These are phyloP conservation scores for Gamarada debralockiae DNA, from an alignment of 495 filamentous ascomycete genomes.

Conservation along the genomic window DNA sequence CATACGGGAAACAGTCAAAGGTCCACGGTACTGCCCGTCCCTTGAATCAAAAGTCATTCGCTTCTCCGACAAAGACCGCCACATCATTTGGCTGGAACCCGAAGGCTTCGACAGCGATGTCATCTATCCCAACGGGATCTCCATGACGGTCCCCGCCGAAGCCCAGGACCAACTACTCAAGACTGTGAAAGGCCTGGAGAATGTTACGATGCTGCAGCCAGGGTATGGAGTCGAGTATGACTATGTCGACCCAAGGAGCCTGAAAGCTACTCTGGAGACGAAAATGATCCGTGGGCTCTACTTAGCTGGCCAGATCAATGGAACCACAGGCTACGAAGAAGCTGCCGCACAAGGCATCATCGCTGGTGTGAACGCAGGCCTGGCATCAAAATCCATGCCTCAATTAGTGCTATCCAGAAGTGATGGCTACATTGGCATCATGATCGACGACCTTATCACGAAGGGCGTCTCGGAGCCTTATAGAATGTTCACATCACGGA, in stretches of 20 bases:
- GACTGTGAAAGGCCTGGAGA: constrained; percentile 81
- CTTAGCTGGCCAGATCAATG: constrained; percentile 96
- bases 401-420: constrained; percentile 69
- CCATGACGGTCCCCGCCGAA: constrained; percentile 88
- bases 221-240: constrained; percentile 99
- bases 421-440: constrained; percentile 95
- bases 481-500: constrained; percentile 96
- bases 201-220: constrained; percentile 89
- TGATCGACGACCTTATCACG: constrained; percentile 98
- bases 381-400: constrained; percentile 60
- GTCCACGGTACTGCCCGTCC: constrained; percentile 92
- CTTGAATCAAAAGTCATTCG: constrained; percentile 92
- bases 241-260: constrained; percentile 89
- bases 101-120: constrained; percentile 90
- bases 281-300: constrained; percentile 88
- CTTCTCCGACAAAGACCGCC: constrained; percentile 71
- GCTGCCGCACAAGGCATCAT: constrained; percentile 91
- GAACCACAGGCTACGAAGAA: constrained; percentile 97
- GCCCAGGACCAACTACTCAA: constrained; percentile 80
- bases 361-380: constrained; percentile 89
- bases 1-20: constrained; percentile 92
- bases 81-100: constrained; percentile 94
- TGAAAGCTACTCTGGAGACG: constrained; percentile 86
- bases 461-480: constrained; percentile 97
- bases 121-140: constrained; percentile 95